A percentile compares a stretch with the other conserved stretches of the same genome.
Conservation (phyloP, 1,284 basidiomycete genomes). For the Paramarasmius palmivorus region DNA sequence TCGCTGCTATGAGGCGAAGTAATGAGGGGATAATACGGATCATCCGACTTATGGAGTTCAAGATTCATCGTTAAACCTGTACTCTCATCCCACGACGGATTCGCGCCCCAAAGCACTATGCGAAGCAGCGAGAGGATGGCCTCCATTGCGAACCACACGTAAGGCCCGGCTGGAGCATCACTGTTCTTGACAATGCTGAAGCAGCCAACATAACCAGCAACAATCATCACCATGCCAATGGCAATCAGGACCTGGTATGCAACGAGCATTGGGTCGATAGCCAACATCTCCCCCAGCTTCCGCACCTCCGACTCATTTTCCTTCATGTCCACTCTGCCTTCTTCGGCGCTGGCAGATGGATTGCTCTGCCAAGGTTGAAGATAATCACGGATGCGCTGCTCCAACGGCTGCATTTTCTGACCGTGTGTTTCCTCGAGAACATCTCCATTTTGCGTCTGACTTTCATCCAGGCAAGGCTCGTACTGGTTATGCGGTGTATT, state of each 20-base stretch:
- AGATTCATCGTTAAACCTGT: neutral
- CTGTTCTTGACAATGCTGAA: constrained; percentile 5
- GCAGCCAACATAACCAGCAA: constrained; percentile 11
- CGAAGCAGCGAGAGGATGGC: neutral
- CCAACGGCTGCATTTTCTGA: neutral
- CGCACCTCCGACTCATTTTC: too few species aligned
- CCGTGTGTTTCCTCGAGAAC: neutral
- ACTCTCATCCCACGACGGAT: neutral
- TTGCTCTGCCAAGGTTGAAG: too few species aligned
- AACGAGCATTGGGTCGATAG: neutral
- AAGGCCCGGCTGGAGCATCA: neutral
- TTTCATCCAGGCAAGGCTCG: neutral
- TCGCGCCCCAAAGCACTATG: neutral
- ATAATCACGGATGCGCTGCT: too few species aligned
- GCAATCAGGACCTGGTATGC: neutral
- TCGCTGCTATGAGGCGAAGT: neutral
- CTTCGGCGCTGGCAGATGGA: neutral
- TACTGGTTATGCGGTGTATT: neutral
- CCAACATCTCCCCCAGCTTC: neutral
- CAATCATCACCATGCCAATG: constrained; percentile 3
- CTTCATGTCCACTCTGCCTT: neutral
- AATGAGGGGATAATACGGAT: neutral
- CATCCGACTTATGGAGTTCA: neutral
- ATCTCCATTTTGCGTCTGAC: too few species aligned
- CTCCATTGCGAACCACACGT: neutral